Percentiles rank a stretch among this genome's conserved stretches.
phyloP scores from a whole-genome alignment of 768 basidiomycete genomes.

The Kwoniella sp. region DNA sequence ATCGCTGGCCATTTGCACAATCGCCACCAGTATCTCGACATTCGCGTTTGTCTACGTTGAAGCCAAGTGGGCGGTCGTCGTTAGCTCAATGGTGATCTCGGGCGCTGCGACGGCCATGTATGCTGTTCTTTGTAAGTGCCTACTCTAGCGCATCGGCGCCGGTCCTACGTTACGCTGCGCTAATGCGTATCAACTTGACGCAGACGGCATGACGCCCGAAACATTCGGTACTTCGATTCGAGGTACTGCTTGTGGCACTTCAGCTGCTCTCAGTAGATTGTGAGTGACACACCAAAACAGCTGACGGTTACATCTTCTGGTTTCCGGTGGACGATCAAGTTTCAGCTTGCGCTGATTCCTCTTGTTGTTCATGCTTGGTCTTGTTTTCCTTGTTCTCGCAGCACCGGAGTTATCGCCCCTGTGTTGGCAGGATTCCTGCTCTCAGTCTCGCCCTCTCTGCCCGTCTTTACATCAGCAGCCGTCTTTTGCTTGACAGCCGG shows the following conservation, averaged over 20 bases:
- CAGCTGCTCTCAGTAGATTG: constrained; percentile 53
- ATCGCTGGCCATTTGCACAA: constrained; percentile 51
- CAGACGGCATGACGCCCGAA: constrained; percentile 56
- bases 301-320: too few relatives aligned
- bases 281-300: constrained; percentile 20
- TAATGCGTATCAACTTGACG: too few relatives aligned
- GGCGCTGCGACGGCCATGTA: constrained; percentile 55
- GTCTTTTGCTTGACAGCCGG: constrained; percentile 47
- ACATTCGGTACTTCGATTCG: constrained; percentile 52
- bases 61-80: constrained; percentile 45
- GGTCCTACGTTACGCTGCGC: too few relatives aligned
- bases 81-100: constrained; percentile 50
- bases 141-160: too few relatives aligned
- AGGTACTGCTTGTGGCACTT: constrained; percentile 55
- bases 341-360: too few relatives aligned
- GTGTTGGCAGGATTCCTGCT: constrained; percentile 49
- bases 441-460: constrained; percentile 44
- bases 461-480: constrained; percentile 46
- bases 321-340: too few relatives aligned
- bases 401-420: constrained; percentile 52
- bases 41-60: constrained; percentile 49
- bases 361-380: too few relatives aligned
- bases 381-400: too few relatives aligned
- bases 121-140: constrained; percentile 53
- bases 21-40: constrained; percentile 47